Evolutionary conservation across 1,284 basidiomycete genomes (phyloP), one percentile per base, ranked within the genome.

Genomic region (Pascua guehoae): DNA sequence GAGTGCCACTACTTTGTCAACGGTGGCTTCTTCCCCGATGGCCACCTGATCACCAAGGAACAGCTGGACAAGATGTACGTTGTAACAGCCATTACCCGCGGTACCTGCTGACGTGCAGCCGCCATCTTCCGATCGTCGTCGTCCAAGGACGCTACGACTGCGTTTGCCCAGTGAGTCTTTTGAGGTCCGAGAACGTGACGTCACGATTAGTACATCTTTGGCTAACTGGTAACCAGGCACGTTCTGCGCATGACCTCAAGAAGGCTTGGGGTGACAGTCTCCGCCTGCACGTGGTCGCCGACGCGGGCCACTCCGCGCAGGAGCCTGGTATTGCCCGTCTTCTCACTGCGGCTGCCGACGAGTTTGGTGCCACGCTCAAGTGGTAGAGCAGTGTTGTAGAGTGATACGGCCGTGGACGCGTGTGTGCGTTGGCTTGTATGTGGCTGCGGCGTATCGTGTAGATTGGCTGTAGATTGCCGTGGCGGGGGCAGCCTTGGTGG

Each of bases 1-100:
- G 93, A 96, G 78, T 90, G 91, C 68, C 92, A 96, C 71, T 97
- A 89, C 75, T 95, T 96, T 69, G 80, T 91, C 51, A 89, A 91
- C 67, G 82, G 83, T 45, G 93, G 91, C 3, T 97, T 91, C 78
- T 88, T 96, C 85, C 58, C 87, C 40, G 89, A 95, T 40, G 92
- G 93, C 0, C 89, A 93, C 71, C 81, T 98, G 15, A 81, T 97
- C 51, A 86, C 90, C 64, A 81, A 83, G 66, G 87, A 89, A 70
- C 85, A 87, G 67, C 88, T 96, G 49, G 90, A 89, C 66, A 95
- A 93, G 79, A 96, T 97, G 89, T 88, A 65, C 45, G 84, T 67
- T 17, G n/a, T 3, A n/a, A 12, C 24, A 32, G 24, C 24, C 24
- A 32, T 32, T 32, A 32, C 18, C 18, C 24, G 24, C n/a, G 15